A percentile compares a stretch with the other conserved stretches of the same genome.
Evolutionary conservation across 1,284 basidiomycete genomes (phyloP).

Genomic region (Microbotryum violaceum): DNA sequence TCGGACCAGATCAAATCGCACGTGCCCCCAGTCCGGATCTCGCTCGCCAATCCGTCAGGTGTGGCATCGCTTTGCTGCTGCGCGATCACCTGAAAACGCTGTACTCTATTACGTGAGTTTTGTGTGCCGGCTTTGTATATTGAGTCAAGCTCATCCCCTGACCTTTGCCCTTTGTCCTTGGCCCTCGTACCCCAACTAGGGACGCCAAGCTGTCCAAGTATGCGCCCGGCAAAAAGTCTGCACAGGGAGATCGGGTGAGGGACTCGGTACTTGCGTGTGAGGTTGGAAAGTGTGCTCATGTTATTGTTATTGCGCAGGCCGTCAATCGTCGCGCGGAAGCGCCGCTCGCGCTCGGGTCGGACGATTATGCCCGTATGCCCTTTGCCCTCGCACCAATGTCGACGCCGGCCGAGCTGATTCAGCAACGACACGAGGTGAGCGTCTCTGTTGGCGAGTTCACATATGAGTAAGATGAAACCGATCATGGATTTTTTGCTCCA

Average conservation of each 20-base stretch:
- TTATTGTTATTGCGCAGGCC: conserved; percentile 35
- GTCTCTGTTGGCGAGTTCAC: no score
- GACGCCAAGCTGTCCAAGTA: no score
- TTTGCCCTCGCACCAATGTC: conserved; percentile 55
- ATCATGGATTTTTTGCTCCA: background rate
- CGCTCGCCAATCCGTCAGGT: conserved; percentile 54
- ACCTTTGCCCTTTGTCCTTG: background rate
- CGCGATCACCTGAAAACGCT: conserved; percentile 71
- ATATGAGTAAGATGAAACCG: no score
- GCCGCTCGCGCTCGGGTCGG: conserved; percentile 45
- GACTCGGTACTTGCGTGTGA: background rate
- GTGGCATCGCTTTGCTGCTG: conserved; percentile 71
- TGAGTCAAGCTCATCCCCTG: conserved; percentile 63
- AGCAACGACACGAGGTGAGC: conserved; percentile 55
- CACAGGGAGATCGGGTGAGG: no score
- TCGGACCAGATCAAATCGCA: background rate
- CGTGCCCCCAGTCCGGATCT: conserved; percentile 22
- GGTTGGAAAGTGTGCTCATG: background rate
- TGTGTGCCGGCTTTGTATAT: background rate
- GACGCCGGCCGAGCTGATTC: conserved; percentile 52
- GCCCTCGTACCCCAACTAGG: background rate
- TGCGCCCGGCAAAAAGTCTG: background rate
- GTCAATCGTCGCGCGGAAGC: conserved; percentile 45
- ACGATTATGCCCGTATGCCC: conserved; percentile 58
- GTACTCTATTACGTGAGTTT: conserved; percentile 75